These are phyloP conservation scores for Exophiala aquamarina DNA, from an alignment of 2,329 filamentous ascomycete genomes.

Conservation along the genomic window DNA sequence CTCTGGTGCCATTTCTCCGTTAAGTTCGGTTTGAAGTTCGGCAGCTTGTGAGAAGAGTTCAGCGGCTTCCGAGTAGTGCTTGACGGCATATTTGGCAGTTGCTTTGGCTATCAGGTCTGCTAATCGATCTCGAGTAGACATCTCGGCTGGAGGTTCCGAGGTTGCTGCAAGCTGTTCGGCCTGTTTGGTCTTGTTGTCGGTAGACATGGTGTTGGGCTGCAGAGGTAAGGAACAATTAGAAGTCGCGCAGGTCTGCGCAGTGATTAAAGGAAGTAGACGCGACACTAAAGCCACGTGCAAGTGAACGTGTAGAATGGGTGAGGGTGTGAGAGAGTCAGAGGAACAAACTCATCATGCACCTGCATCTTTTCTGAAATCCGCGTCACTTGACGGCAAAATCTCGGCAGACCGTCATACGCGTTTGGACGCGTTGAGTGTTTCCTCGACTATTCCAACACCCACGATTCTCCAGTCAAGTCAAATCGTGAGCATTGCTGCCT, in stretches of 20 bases:
- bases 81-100: slow-evolving; percentile 81
- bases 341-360: no score
- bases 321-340: no score
- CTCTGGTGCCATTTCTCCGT: slow-evolving; percentile 85
- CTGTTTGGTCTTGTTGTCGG: background rate
- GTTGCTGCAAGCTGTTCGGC: background rate
- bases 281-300: no score
- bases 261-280: no score
- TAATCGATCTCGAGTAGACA: slow-evolving; percentile 59
- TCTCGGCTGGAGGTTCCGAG: slow-evolving; percentile 5
- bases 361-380: slow-evolving; percentile 7
- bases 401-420: slow-evolving; percentile 14
- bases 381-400: background rate
- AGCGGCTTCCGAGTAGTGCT: slow-evolving; percentile 81
- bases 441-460: background rate
- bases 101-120: slow-evolving; percentile 78
- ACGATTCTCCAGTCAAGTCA: no score
- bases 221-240: no score
- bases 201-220: slow-evolving; percentile 25
- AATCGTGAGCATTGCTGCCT: no score
- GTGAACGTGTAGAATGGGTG: no score
- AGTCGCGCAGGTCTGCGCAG: no score
- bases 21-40: slow-evolving; percentile 84
- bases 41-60: slow-evolving; percentile 87
- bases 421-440: slow-evolving; percentile 15